Evolutionary conservation across 495 filamentous ascomycete species (phyloP), one percentile per base, ranked within the genome.

Genomic region (Staphylotrichum longicolle): DNA sequence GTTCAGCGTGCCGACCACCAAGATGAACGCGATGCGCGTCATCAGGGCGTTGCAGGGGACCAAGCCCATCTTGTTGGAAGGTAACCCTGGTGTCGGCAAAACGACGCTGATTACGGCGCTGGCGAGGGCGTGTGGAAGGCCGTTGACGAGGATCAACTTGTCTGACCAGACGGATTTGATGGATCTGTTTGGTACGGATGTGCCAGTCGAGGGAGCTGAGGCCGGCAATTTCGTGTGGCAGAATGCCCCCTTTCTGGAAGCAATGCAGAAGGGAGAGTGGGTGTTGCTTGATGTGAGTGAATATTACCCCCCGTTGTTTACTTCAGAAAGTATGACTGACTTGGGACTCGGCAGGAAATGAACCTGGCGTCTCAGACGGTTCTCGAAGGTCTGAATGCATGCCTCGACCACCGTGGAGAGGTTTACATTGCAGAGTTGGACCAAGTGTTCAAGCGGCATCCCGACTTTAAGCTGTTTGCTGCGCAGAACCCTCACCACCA

Each of bases 401-500:
- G 95, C 76, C 80, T 99, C 32, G 95, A 99, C 76, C 95, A 99
- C 70, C 88, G 95, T 69, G 94, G 94, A 62, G 91, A 96, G 73
- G 90, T 96, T 2, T 99, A 96, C 64, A 87, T 99, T 62, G 86
- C 95, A 0, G 95, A 99, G 68, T 82, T 99, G 9, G 92, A 96
- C 65, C 92, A 93, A 60, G 91, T 87, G 7, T 99, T 99, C 74
- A 88, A 86, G 65, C 83, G 90, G 30, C 93, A 98, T 72, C 87
- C 91, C 0, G 77, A 95, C 58, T 98, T 98, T 70, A 85, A 87
- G 49, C 83, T 98, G 5, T 99, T 99, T 70, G 95, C 95, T 20
- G 91, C 95, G 0, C 95, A 99, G 70, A 99, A 99, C 67, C 95
- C 95, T 15, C 93, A 98, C 75, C 90, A 95, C 69, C 95, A 98